phyloP scores from a whole-genome alignment of 768 basidiomycete species.

The Fomitopsis serialis region DNA sequence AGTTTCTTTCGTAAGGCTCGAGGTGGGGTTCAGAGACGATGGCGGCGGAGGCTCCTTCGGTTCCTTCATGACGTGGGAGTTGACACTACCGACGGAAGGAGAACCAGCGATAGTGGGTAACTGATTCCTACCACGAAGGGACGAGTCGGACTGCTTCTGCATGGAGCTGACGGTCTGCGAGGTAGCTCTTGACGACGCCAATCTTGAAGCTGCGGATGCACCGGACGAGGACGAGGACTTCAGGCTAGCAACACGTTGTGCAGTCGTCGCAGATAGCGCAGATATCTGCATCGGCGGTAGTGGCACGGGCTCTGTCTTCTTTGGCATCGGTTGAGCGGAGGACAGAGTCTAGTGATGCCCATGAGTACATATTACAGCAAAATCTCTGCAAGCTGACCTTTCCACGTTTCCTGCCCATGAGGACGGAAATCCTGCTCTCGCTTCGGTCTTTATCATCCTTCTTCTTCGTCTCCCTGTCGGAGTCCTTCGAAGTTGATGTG shows the following conservation, averaged over 20 bases:
- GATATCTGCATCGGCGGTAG: constrained; percentile 91
- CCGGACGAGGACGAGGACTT: constrained; percentile 49
- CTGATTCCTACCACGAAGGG: constrained; percentile 67
- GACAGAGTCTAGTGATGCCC: constrained; percentile 62
- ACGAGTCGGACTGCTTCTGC: constrained; percentile 83
- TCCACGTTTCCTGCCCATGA: constrained; percentile 87
- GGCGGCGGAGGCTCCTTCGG: constrained; percentile 50
- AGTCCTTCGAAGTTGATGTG: constrained; percentile 37
- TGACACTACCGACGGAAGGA: constrained; percentile 73
- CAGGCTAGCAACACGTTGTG: constrained; percentile 80
- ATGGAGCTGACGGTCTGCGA: constrained; percentile 82
- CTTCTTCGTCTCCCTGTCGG: constrained; percentile 55
- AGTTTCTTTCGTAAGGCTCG: constrained; percentile 67
- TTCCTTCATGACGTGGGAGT: constrained; percentile 47
- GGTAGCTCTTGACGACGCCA: constrained; percentile 59
- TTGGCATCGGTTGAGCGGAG: constrained; percentile 57
- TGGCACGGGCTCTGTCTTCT: constrained; percentile 60
- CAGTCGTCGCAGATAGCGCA: constrained; percentile 75
- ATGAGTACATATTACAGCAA: neutral
- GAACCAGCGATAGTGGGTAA: constrained; percentile 93
- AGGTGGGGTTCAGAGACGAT: constrained; percentile 45
- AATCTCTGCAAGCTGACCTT: constrained; percentile 52
- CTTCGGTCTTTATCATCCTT: constrained; percentile 82
- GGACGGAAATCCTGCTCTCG: constrained; percentile 81
- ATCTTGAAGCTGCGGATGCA: constrained; percentile 26